phyloP scores from a whole-genome alignment of 2,329 filamentous ascomycete species.

The Fusarium vanettenii region DNA sequence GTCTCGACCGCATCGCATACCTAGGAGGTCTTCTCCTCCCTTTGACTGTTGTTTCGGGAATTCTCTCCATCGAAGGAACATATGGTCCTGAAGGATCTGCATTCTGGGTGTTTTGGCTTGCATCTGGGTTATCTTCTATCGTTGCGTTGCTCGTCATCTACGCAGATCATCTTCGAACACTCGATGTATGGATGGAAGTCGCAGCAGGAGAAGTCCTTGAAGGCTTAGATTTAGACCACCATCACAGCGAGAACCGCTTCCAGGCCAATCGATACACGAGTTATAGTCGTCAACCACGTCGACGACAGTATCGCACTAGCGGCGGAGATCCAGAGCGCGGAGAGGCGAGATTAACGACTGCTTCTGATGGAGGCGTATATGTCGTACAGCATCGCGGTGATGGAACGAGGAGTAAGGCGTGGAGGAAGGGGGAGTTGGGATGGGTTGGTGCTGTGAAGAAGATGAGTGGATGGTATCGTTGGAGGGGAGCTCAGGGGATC shows the following conservation, averaged over 20 bases:
- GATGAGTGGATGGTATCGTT: slow-evolving; percentile 51
- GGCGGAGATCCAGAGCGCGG: slow-evolving; percentile 37
- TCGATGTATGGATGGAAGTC: slow-evolving; percentile 61
- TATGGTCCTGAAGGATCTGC: slow-evolving; percentile 54
- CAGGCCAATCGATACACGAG: slow-evolving; percentile 29
- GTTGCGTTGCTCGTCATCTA: slow-evolving; percentile 59
- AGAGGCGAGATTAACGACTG: slow-evolving; percentile 51
- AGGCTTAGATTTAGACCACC: slow-evolving; percentile 37
- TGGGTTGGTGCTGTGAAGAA: slow-evolving; percentile 60
- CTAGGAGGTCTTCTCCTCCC: slow-evolving; percentile 62
- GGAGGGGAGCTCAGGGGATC: slow-evolving; percentile 42
- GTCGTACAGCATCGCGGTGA: slow-evolving; percentile 47
- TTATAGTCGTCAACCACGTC: slow-evolving; percentile 46
- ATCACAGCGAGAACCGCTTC: slow-evolving; percentile 8
- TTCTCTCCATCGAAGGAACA: slow-evolving; percentile 59
- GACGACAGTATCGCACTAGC: slow-evolving; percentile 19
- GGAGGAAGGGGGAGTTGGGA: slow-evolving; percentile 57
- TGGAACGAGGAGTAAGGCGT: slow-evolving; percentile 49
- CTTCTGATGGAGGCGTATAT: slow-evolving; percentile 35
- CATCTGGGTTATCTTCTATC: slow-evolving; percentile 52
- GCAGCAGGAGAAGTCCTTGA: slow-evolving; percentile 42
- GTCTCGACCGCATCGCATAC: slow-evolving; percentile 61
- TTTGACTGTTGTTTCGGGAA: slow-evolving; percentile 59
- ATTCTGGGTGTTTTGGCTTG: slow-evolving; percentile 64
- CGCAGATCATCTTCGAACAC: slow-evolving; percentile 58